Evolutionary conservation across 768 basidiomycete species (phyloP).

Genomic region (Rubroboletus satanas): DNA sequence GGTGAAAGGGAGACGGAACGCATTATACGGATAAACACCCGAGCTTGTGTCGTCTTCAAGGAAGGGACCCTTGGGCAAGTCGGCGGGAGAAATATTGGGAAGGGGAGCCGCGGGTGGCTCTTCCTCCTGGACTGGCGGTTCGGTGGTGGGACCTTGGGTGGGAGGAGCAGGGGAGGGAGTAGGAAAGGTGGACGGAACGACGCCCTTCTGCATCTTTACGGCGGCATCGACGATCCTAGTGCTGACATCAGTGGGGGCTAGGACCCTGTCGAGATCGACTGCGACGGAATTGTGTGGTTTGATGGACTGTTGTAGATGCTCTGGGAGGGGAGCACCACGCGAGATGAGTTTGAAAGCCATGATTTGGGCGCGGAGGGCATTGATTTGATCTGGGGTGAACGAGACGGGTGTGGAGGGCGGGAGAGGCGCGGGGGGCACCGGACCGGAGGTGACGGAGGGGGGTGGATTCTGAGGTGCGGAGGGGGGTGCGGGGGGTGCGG

Average conservation of each 20-base stretch:
- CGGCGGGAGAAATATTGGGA: constrained; percentile 46
- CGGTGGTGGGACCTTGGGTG: constrained; percentile 20
- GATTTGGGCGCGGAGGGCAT: constrained; percentile 75
- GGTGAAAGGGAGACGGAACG: constrained; percentile 79
- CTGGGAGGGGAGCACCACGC: constrained; percentile 63
- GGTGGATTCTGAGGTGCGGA: constrained; percentile 31
- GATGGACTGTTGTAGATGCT: constrained; percentile 66
- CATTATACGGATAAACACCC: constrained; percentile 88
- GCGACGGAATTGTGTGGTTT: constrained; percentile 59
- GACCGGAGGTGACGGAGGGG: constrained; percentile 45
- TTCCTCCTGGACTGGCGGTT: constrained; percentile 50
- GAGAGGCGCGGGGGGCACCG: constrained; percentile 46
- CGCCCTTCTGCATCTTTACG: constrained; percentile 66
- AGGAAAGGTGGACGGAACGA: constrained; percentile 22
- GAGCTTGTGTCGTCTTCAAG: constrained; percentile 78
- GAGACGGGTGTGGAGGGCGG: constrained; percentile 72
- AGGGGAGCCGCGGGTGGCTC: constrained; percentile 37
- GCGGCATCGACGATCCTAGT: constrained; percentile 69
- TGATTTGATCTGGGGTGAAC: constrained; percentile 73
- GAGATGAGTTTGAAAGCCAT: constrained; percentile 73
- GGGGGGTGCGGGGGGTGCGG: constrained; percentile 25
- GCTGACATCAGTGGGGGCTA: constrained; percentile 56
- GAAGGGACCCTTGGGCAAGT: constrained; percentile 69
- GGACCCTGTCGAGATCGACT: constrained; percentile 60
- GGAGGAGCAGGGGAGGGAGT: constrained; percentile 27